phyloP scores from a whole-genome alignment of 2,329 filamentous ascomycete species.

The Ambrosiella xylebori region DNA sequence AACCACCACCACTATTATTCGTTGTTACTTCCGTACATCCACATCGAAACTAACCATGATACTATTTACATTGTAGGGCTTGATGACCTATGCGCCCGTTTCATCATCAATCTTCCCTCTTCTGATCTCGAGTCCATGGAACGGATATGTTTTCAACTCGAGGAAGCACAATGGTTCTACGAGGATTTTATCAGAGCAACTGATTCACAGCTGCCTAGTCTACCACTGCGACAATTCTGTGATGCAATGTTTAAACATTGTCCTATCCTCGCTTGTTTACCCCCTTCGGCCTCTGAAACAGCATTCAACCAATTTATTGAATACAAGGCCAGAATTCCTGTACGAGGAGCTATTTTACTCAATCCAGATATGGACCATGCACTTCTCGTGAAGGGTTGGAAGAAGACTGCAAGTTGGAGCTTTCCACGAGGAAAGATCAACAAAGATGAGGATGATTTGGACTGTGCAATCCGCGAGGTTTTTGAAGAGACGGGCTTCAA shows the following conservation, averaged over 20 bases:
- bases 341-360: constrained; percentile 82
- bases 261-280: constrained; percentile 68
- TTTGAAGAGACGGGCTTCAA: constrained; percentile 94
- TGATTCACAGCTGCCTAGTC: constrained; percentile 67
- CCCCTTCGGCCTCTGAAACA: constrained; percentile 56
- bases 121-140: constrained; percentile 81
- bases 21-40: not conserved
- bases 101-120: constrained; percentile 89
- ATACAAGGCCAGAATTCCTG: constrained; percentile 89
- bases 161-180: constrained; percentile 99
- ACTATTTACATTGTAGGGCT: constrained; percentile 39
- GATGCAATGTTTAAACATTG: constrained; percentile 87
- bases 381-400: constrained; percentile 92
- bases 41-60: not conserved
- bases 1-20: not conserved
- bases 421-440: constrained; percentile 97
- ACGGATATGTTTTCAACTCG: constrained; percentile 94
- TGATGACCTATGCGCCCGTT: constrained; percentile 94
- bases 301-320: constrained; percentile 85
- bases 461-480: constrained; percentile 85
- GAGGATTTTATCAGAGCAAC: constrained; percentile 94
- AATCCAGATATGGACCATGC: constrained; percentile 90
- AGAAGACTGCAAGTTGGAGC: constrained; percentile 90
- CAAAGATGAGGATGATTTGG: constrained; percentile 84
- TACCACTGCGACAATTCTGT: constrained; percentile 72